Evolutionary conservation across 176 grass and related monocot genomes (phyloP).

Genomic region (Oryza meridionalis): DNA sequence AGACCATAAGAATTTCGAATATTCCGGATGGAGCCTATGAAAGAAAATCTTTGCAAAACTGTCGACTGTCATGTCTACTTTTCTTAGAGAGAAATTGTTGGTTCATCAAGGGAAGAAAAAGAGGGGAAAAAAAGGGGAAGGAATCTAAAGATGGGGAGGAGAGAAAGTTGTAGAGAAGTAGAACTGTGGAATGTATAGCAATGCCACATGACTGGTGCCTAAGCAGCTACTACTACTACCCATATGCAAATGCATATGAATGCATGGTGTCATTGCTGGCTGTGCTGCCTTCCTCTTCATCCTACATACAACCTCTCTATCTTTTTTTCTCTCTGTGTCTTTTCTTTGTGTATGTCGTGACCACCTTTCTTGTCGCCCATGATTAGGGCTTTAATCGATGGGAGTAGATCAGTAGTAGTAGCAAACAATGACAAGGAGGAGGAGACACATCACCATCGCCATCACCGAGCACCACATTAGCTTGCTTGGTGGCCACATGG

Average conservation of each 20-base stretch:
- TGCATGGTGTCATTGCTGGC: not conserved
- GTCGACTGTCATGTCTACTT: not conserved
- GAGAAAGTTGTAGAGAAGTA: not conserved
- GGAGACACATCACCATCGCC: constrained; percentile 56
- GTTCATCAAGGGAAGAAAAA: not conserved
- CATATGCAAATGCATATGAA: no score
- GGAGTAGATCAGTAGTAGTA: not conserved
- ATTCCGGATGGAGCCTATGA: not conserved
- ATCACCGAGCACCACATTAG: constrained; percentile 36
- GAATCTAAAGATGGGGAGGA: not conserved
- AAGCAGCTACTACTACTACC: not conserved
- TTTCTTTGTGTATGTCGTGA: constrained; percentile 16
- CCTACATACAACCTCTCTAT: not conserved
- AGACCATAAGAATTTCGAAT: not conserved
- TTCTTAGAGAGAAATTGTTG: not conserved
- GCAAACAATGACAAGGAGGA: constrained; percentile 43
- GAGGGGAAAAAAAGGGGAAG: not conserved
- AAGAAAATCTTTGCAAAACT: not conserved
- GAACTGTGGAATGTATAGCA: not conserved
- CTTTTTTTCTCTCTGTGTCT: not conserved
- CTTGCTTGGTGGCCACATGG: constrained; percentile 33
- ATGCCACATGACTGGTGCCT: constrained; percentile 7
- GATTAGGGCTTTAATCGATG: constrained; percentile 52
- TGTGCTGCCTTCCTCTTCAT: not conserved
- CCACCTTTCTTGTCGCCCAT: constrained; percentile 52